Evolutionary conservation across 1,139 yeast species (phyloP).

Genomic region (Suhomyces chickasaworum): DNA sequence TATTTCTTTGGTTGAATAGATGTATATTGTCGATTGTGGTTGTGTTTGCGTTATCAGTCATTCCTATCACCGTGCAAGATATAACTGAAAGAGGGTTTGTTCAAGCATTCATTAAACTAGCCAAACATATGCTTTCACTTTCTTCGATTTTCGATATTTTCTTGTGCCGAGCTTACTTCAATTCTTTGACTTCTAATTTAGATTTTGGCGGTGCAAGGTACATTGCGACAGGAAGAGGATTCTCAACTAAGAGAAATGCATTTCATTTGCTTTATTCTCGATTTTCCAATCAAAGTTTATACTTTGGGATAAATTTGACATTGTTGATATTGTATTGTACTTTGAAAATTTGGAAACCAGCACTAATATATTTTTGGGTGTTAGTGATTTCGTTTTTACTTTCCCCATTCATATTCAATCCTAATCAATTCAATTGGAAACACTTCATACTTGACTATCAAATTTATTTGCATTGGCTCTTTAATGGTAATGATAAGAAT

Average conservation of each 20-base stretch:
- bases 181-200: constrained; percentile 65
- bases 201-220: constrained; percentile 83
- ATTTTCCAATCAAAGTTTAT: constrained; percentile 65
- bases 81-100: constrained; percentile 72
- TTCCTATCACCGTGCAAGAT: constrained; percentile 80
- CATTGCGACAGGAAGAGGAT: constrained; percentile 83
- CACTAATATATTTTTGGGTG: constrained; percentile 83
- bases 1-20: constrained; percentile 75
- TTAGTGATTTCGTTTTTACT: constrained; percentile 70
- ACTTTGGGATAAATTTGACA: constrained; percentile 62
- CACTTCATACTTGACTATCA: constrained; percentile 77
- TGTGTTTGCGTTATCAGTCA: constrained; percentile 80
- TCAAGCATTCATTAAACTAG: constrained; percentile 60
- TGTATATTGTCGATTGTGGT: constrained; percentile 81
- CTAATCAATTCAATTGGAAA: constrained; percentile 74
- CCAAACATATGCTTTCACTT: constrained; percentile 66
- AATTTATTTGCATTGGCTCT: constrained; percentile 66
- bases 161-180: constrained; percentile 81
- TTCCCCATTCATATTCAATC: constrained; percentile 82
- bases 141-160: constrained; percentile 88
- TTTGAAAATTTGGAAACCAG: constrained; percentile 71
- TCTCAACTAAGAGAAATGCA: constrained; percentile 69
- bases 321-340: constrained; percentile 64
- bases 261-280: constrained; percentile 63
- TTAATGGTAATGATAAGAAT: constrained; percentile 58